Percentiles rank a stretch among this genome's conserved stretches.
phyloP scores from a whole-genome alignment of 2,329 filamentous ascomycete species.

The Penicillium sp. region DNA sequence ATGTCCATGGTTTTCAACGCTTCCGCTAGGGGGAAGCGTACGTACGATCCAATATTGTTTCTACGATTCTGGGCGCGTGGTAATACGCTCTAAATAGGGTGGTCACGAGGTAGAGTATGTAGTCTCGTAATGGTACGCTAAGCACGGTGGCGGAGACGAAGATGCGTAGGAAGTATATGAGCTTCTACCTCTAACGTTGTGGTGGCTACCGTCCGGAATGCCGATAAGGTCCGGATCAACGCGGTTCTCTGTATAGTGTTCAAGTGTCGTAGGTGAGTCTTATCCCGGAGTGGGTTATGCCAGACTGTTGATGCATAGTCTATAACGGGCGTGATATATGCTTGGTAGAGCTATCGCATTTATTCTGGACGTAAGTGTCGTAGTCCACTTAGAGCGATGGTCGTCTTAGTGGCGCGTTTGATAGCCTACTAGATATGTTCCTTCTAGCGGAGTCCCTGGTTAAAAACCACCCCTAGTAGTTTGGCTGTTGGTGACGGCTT shows the following conservation, averaged over 20 bases:
- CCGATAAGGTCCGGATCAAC: conserved; percentile 23
- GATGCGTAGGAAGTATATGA: conserved; percentile 15
- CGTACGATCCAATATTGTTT: conserved; percentile 10
- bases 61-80: conserved; percentile 16
- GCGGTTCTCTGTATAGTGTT: conserved; percentile 24
- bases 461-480: conserved; percentile 28
- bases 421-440: conserved; percentile 21
- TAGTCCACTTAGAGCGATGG: conserved; percentile 17
- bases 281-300: conserved; percentile 24
- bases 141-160: conserved; percentile 16
- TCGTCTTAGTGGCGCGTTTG: conserved; percentile 17
- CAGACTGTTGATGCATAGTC: conserved; percentile 28
- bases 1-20: conserved; percentile 18
- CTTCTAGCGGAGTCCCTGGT: conserved; percentile 23
- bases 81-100: conserved; percentile 18
- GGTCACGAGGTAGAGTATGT: conserved; percentile 19
- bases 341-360: conserved; percentile 28
- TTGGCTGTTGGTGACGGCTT: conserved; percentile 19
- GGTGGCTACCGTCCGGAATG: conserved; percentile 22
- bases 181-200: conserved; percentile 25
- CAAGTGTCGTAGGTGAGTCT: conserved; percentile 19
- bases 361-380: conserved; percentile 23
- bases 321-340: conserved; percentile 21
- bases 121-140: conserved; percentile 19
- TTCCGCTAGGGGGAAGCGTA: conserved; percentile 23